Base-by-base conservation (phyloP, 768 basidiomycete genomes). In the Hysterangium stoloniferum region DNA sequence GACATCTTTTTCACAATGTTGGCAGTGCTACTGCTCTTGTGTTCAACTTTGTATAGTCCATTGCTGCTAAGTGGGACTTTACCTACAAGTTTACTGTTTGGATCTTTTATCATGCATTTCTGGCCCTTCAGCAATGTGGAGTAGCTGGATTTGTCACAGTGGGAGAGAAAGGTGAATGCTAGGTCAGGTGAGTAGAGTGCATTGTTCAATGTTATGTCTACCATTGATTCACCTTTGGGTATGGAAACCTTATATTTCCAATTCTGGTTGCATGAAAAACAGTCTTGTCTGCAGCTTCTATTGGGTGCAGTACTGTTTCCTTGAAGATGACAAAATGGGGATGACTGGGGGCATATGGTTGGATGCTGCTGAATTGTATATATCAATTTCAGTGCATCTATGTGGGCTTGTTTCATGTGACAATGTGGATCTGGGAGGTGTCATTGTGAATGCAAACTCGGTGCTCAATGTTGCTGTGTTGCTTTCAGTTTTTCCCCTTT, bases 21-120 rank as follows among this genome's bases (percentile, higher is more conserved):
- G 4, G 19, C 29, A 7, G 25, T 8, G 17, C 9, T 31, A n/a
- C 2, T 2, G 20, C 52, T 49, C 1, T 54, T 55, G 5, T 34
- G n/a, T n/a, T n/a, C n/a, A n/a, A n/a, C 46, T 4, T 36, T 48
- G 32, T 64, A 64, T 5, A 66, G 49, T 1, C 64, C 61, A 13
- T 58, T 52, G 6, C 9, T n/a, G n/a, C n/a, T 42, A 22, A 47
- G 19, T 8, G 50, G 55, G 5, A 59, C 48, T 13, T 49, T 31
- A 2, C 57, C 58, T 3, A 66, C 33, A 1, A 53, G 19, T 15
- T 33, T 45, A n/a, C 47, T 53, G 1, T 50, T 40, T n/a, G 48
- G 6, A 48, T 55, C 38, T 31, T 36, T 43, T 19, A 62, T 57
- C 19, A 50, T 40, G 41, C 55, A 57, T 20, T 42, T 29, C 15